These are phyloP conservation scores for Aureobasidium sp. DNA, from an alignment of 2,329 filamentous ascomycete genomes.

Conservation along the genomic window DNA sequence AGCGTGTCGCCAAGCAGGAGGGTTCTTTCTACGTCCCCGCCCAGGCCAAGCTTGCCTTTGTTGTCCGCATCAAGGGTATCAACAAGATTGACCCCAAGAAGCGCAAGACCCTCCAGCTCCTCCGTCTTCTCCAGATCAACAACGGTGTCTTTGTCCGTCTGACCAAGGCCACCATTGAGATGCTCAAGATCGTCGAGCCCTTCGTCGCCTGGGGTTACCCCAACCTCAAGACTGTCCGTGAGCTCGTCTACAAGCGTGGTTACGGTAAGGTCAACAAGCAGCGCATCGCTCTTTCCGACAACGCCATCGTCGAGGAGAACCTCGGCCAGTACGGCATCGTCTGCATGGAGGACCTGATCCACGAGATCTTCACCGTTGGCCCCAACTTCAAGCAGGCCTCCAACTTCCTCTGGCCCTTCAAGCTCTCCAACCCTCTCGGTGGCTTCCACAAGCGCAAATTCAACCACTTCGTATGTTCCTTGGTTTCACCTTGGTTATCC, in stretches of 20 bases:
- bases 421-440: constrained; percentile 96
- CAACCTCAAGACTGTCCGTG: constrained; percentile 97
- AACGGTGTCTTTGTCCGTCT: constrained; percentile 97
- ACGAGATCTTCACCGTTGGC: constrained; percentile 97
- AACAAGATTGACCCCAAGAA: constrained; percentile 99
- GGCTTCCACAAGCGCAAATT: constrained; percentile 36
- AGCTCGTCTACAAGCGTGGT: constrained; percentile 99
- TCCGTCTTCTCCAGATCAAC: constrained; percentile 99
- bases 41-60: constrained; percentile 93
- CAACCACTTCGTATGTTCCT: not conserved
- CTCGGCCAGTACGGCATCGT: constrained; percentile 98
- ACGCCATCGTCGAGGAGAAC: constrained; percentile 91
- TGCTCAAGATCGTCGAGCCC: constrained; percentile 97
- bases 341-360: constrained; percentile 98
- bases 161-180: constrained; percentile 95
- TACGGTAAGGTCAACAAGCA: constrained; percentile 96
- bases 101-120: constrained; percentile 98
- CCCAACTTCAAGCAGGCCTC: constrained; percentile 97
- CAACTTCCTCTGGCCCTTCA: constrained; percentile 99
- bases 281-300: constrained; percentile 92
- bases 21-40: constrained; percentile 91
- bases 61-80: constrained; percentile 99
- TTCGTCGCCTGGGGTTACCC: constrained; percentile 99
- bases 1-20: constrained; percentile 80
- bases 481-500: not conserved